Evolutionary conservation across 1,284 basidiomycete genomes (phyloP).

Genomic region (Rhodotorula sp.): DNA sequence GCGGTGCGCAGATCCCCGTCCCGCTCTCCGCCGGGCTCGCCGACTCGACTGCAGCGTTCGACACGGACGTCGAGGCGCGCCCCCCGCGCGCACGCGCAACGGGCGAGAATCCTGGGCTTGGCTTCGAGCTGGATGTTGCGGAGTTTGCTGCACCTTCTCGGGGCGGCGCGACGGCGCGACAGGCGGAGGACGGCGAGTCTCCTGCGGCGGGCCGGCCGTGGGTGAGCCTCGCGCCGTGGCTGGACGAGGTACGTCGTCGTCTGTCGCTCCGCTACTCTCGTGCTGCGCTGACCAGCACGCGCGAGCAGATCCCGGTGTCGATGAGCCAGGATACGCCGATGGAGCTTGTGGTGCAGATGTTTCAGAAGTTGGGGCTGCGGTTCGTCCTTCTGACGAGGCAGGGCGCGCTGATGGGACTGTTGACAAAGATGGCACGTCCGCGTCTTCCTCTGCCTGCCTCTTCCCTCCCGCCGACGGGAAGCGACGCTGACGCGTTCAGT

Average conservation of each 20-base stretch:
- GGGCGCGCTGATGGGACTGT: conserved; percentile 28
- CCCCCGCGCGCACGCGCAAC: not conserved
- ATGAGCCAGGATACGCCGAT: conserved; percentile 41
- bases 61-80: conserved; percentile 1
- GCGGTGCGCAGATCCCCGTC: conserved; percentile 10
- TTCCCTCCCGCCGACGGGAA: no score
- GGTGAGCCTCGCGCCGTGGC: conserved; percentile 41
- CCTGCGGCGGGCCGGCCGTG: conserved; percentile 1
- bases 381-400: conserved; percentile 36
- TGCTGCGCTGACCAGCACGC: no score
- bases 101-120: not conserved
- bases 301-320: conserved; percentile 39
- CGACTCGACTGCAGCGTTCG: not conserved
- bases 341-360: conserved; percentile 47
- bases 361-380: conserved; percentile 41
- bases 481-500: not conserved
- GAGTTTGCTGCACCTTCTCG: not conserved
- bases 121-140: not conserved
- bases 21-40: not conserved
- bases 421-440: conserved; percentile 39
- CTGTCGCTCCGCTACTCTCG: not conserved
- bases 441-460: not conserved
- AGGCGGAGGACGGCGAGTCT: not conserved
- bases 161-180: conserved; percentile 11
- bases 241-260: conserved; percentile 37